These are phyloP conservation scores for Phytophthora europaea DNA, from an alignment of 352 stramenopile genomes.

Conservation along the genomic window DNA sequence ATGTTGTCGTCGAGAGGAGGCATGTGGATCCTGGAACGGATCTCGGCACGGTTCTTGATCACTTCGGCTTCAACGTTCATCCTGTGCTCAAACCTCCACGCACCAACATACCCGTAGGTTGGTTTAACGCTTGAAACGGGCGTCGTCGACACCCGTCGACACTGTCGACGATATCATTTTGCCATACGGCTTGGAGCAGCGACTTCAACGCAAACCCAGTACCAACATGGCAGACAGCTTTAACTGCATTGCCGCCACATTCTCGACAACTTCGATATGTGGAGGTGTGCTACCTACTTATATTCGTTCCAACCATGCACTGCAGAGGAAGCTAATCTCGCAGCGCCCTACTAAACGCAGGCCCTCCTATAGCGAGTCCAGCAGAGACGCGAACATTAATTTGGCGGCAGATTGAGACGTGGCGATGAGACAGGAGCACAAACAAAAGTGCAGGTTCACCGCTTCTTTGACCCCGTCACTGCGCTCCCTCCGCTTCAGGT, in stretches of 20 bases:
- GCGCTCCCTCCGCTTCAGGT: slow-evolving; percentile 6
- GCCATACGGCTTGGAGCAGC: too few species aligned
- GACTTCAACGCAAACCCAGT: too few species aligned
- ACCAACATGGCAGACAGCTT: slow-evolving; percentile 8
- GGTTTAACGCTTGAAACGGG: slow-evolving; percentile 4
- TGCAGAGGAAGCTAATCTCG: not conserved
- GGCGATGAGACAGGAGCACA: slow-evolving; percentile 22
- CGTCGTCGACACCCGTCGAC: not conserved
- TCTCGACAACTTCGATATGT: too few species aligned
- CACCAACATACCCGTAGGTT: not conserved
- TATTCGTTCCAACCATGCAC: not conserved
- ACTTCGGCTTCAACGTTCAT: too few species aligned
- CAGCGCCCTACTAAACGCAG: slow-evolving; percentile 13
- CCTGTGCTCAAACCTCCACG: not conserved
- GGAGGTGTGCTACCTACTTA: too few species aligned
- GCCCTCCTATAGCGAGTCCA: slow-evolving; percentile 17
- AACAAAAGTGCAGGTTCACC: slow-evolving; percentile 3
- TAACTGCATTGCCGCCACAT: too few species aligned
- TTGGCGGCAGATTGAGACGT: slow-evolving; percentile 19
- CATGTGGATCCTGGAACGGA: not conserved
- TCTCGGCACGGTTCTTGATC: not conserved
- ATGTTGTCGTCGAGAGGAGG: slow-evolving; percentile 5
- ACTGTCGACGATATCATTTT: too few species aligned
- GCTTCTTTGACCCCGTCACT: slow-evolving; percentile 23
- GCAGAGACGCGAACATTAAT: slow-evolving; percentile 25